These are phyloP conservation scores for Pittosporum tobira DNA, from an alignment of 129 eudicot species.

Conservation along the genomic window DNA sequence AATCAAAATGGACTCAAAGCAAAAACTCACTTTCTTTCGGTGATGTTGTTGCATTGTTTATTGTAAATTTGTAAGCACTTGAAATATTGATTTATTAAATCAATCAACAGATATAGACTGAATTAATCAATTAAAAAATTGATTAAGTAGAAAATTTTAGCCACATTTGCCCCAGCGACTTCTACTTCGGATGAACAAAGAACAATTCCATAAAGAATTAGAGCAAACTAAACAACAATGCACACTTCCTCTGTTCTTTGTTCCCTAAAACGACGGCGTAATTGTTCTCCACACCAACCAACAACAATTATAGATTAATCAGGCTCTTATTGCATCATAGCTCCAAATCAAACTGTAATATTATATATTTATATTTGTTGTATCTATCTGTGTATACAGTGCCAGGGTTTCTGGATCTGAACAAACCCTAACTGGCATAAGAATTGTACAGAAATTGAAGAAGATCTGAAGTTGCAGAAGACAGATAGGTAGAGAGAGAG, in stretches of 20 bases:
- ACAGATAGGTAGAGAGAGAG: not conserved
- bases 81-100: not conserved
- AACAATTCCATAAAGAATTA: constrained; percentile 11
- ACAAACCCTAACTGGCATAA: not conserved
- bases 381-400: not conserved
- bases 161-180: constrained; percentile 28
- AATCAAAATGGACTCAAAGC: not conserved
- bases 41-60: constrained; percentile 33
- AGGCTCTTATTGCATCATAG: not conserved
- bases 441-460: not conserved
- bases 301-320: not conserved
- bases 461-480: constrained; percentile 11
- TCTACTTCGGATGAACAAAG: constrained; percentile 20
- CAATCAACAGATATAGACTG: not conserved
- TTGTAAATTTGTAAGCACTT: not conserved
- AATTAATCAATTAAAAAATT: not conserved
- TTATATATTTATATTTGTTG: not conserved
- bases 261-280: no score
- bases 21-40: constrained; percentile 30
- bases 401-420: not conserved
- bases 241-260: not conserved
- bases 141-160: constrained; percentile 1
- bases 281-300: no score
- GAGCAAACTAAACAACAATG: not conserved
- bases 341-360: not conserved